These are phyloP conservation scores for Ascoidea rubescens DNA, from an alignment of 805 yeast species.

Conservation along the genomic window DNA sequence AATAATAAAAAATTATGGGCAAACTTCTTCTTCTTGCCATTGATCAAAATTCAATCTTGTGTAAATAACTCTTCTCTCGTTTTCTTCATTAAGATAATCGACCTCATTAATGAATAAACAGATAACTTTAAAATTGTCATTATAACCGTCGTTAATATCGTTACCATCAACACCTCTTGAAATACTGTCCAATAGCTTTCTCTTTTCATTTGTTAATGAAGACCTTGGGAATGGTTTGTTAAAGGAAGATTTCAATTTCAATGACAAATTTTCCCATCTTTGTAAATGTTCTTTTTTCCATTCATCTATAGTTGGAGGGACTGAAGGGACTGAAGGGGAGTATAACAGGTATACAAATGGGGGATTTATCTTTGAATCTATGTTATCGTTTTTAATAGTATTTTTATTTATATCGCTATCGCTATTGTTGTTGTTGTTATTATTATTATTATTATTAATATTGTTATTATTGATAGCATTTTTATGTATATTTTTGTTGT, in stretches of 20 bases:
- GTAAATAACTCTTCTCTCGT: slow-evolving; percentile 36
- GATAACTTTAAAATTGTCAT: slow-evolving; percentile 55
- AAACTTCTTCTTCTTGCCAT: slow-evolving; percentile 70
- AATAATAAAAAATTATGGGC: slow-evolving; percentile 35
- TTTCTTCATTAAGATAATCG: slow-evolving; percentile 45
- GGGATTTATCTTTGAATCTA: background rate
- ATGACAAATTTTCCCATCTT: slow-evolving; percentile 49
- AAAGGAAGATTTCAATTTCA: slow-evolving; percentile 47
- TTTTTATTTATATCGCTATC: background rate
- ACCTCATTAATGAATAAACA: slow-evolving; percentile 58
- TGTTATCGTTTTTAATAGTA: slow-evolving; percentile 1
- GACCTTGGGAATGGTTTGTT: slow-evolving; percentile 66
- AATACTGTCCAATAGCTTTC: slow-evolving; percentile 51
- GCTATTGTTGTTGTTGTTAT: slow-evolving; percentile 5
- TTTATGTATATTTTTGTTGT: background rate
- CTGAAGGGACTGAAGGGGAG: slow-evolving; percentile 2
- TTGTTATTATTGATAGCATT: background rate
- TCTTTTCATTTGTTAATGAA: slow-evolving; percentile 36
- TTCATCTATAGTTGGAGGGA: slow-evolving; percentile 43
- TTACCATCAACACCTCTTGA: slow-evolving; percentile 76
- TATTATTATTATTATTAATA: too few relatives aligned
- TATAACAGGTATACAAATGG: background rate
- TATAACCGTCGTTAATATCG: slow-evolving; percentile 43
- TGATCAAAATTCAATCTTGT: slow-evolving; percentile 40
- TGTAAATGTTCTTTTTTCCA: slow-evolving; percentile 54